Evolutionary conservation across 1,139 yeast genomes (phyloP).

Genomic region (Arxiozyma telluris): DNA sequence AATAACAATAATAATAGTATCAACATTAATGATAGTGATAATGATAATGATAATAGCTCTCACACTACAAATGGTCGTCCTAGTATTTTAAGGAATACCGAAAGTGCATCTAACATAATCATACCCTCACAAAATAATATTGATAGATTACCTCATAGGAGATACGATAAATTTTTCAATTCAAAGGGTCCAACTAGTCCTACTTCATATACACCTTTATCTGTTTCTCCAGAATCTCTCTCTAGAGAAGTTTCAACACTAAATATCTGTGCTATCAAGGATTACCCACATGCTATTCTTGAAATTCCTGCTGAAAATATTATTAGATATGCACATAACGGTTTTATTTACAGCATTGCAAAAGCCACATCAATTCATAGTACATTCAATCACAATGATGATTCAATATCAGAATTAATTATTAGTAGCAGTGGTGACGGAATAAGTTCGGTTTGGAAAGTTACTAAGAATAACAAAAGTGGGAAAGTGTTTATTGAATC

Average conservation of each 20-base stretch:
- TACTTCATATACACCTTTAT: conserved; percentile 2
- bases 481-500: conserved; percentile 13
- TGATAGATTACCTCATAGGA: conserved; percentile 54
- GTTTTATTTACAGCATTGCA: conserved; percentile 71
- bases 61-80: not conserved
- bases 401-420: conserved; percentile 32
- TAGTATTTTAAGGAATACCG: not conserved
- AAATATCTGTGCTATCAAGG: not conserved
- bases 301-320: conserved; percentile 63
- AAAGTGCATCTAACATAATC: conserved; percentile 3
- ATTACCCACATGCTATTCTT: conserved; percentile 28
- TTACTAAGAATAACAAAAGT: conserved; percentile 15
- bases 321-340: conserved; percentile 80
- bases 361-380: conserved; percentile 9
- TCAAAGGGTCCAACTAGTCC: conserved; percentile 77
- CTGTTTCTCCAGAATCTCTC: not conserved
- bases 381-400: conserved; percentile 11
- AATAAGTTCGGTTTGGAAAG: conserved; percentile 62
- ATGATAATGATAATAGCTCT: not conserved
- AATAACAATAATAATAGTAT: too few relatives aligned
- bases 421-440: conserved; percentile 91
- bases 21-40: too few relatives aligned
- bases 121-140: conserved; percentile 12
- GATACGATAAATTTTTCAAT: conserved; percentile 85
- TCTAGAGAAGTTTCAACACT: not conserved